A percentile compares a stretch with the other conserved stretches of the same genome.
These are phyloP conservation scores for Lachnellula suecica DNA, from an alignment of 2,329 filamentous ascomycete species.

Conservation along the genomic window DNA sequence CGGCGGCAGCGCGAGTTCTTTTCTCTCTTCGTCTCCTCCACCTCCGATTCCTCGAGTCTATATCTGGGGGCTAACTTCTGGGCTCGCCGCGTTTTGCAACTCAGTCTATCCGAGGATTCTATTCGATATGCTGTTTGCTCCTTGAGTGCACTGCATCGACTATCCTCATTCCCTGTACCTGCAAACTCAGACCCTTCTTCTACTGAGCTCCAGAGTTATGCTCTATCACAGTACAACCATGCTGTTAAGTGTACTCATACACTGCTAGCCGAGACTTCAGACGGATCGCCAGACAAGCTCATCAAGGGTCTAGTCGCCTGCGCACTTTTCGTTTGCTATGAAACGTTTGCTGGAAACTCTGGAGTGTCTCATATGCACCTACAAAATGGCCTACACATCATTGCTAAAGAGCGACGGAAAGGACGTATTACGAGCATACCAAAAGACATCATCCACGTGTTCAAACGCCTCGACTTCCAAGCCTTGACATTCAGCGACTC, in stretches of 20 bases:
- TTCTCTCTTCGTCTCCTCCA: constrained; percentile 16
- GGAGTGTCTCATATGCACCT: constrained; percentile 12
- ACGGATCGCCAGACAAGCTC: constrained; percentile 6
- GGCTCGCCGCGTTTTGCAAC: constrained; percentile 14
- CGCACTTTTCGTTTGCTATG: constrained; percentile 21
- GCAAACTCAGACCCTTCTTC: neutral
- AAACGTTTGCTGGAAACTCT: constrained; percentile 14
- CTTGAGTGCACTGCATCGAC: constrained; percentile 16
- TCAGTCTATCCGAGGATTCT: constrained; percentile 14
- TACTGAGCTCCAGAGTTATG: neutral
- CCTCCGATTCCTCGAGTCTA: constrained; percentile 1
- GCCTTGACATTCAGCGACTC: constrained; percentile 13
- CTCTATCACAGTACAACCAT: constrained; percentile 14
- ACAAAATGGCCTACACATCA: constrained; percentile 16
- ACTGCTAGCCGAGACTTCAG: constrained; percentile 5
- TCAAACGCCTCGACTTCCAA: constrained; percentile 18
- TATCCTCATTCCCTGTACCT: neutral
- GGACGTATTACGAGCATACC: constrained; percentile 1
- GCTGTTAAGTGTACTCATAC: constrained; percentile 14
- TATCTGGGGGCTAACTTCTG: constrained; percentile 17
- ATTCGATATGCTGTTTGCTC: constrained; percentile 20
- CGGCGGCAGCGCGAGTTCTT: constrained; percentile 13
- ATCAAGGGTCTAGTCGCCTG: constrained; percentile 18
- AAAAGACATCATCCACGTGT: constrained; percentile 7
- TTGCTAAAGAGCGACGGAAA: constrained; percentile 3